These are phyloP conservation scores for Beverwykella pulmonaria DNA, from an alignment of 495 filamentous ascomycete genomes.

Conservation along the genomic window DNA sequence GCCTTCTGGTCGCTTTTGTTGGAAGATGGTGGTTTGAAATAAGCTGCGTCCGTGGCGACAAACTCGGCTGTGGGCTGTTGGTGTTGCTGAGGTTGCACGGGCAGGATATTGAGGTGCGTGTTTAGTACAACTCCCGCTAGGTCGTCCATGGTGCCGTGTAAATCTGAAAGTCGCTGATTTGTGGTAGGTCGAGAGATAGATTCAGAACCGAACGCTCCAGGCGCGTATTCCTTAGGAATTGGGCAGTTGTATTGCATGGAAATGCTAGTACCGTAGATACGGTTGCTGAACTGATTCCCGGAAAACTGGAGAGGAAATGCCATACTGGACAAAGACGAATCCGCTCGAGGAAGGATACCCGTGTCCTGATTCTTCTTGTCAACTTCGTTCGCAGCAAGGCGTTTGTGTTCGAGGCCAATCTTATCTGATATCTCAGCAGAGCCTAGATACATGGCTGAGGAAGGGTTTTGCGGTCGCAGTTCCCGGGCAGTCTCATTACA, in stretches of 20 bases:
- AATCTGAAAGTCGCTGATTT: constrained; percentile 13
- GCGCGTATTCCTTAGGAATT: constrained; percentile 14
- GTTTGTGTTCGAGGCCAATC: not conserved
- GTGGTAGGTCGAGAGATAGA: constrained; percentile 3
- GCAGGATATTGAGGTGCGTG: constrained; percentile 1
- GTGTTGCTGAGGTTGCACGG: not conserved
- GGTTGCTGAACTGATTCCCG: constrained; percentile 17
- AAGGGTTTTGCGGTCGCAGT: not conserved
- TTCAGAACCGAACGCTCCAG: not conserved
- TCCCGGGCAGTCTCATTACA: constrained; percentile 13
- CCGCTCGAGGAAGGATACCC: not conserved
- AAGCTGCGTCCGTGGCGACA: constrained; percentile 19
- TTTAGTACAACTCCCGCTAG: constrained; percentile 9
- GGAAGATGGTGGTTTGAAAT: constrained; percentile 24
- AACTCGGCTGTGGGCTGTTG: constrained; percentile 1
- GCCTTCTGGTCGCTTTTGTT: constrained; percentile 27
- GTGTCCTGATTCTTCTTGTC: constrained; percentile 8
- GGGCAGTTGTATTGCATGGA: constrained; percentile 23
- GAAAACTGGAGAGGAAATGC: constrained; percentile 11
- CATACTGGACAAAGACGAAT: not conserved
- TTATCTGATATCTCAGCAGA: not conserved
- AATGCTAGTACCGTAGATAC: constrained; percentile 1
- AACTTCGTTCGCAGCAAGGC: not conserved
- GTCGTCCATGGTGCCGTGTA: constrained; percentile 39
- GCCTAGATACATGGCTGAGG: not conserved